These are phyloP conservation scores for Artemisia tridentata DNA, from an alignment of 129 eudicot genomes.

Conservation along the genomic window DNA sequence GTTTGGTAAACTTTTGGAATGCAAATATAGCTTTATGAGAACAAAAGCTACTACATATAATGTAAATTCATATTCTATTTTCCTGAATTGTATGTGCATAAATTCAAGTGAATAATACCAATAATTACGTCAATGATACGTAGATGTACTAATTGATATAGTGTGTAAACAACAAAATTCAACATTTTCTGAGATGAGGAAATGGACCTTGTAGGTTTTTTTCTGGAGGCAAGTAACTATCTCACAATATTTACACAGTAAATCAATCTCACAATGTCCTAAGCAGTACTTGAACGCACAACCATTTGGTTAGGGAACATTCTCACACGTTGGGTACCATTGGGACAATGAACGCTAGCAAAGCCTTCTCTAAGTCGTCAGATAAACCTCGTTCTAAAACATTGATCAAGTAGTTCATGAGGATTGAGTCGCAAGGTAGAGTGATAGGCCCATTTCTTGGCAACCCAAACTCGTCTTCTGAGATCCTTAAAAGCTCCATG, in stretches of 20 bases:
- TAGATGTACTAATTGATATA: neutral
- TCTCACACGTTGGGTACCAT: no score
- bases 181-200: no score
- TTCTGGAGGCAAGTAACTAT: no score
- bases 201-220: neutral
- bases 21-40: no score
- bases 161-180: neutral
- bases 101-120: neutral
- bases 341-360: slow-evolving; percentile 1
- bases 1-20: neutral
- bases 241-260: no score
- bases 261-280: no score
- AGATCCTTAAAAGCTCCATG: no score
- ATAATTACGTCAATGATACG: neutral
- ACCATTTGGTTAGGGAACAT: no score
- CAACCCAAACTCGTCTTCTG: no score
- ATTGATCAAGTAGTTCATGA: slow-evolving; percentile 31
- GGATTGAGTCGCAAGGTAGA: slow-evolving; percentile 40
- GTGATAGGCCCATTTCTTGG: neutral
- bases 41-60: neutral
- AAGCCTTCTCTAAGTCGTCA: slow-evolving; percentile 30
- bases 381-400: slow-evolving; percentile 31
- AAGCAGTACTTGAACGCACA: neutral
- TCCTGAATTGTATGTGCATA: neutral
- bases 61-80: neutral